Evolutionary conservation across 2,329 filamentous ascomycete genomes (phyloP).

Genomic region (Pseudopithomyces chartarum): DNA sequence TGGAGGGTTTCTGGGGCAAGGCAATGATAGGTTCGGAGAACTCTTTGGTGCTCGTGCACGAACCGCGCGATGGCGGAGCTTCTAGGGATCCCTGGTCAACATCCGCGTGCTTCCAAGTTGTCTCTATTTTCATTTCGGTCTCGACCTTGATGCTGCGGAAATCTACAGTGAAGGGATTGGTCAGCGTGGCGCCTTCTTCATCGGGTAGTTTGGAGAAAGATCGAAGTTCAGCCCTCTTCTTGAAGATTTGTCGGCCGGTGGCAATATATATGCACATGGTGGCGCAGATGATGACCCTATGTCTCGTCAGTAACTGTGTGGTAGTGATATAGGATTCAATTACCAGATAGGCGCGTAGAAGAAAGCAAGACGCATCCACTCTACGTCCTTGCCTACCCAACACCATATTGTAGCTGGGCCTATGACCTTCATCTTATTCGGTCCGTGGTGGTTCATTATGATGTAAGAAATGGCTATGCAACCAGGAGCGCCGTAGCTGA

Average conservation of each 20-base stretch:
- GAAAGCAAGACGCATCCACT: constrained; percentile 71
- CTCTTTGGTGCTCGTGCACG: constrained; percentile 35
- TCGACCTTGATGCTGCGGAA: constrained; percentile 56
- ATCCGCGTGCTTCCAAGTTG: constrained; percentile 50
- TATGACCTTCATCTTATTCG: constrained; percentile 64
- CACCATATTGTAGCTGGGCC: constrained; percentile 82
- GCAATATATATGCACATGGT: constrained; percentile 70
- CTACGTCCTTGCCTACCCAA: constrained; percentile 72
- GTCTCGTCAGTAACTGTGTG: constrained; percentile 12
- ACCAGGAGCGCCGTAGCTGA: constrained; percentile 76
- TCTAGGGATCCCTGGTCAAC: constrained; percentile 13
- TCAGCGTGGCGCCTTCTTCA: constrained; percentile 25
- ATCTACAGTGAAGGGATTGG: constrained; percentile 51
- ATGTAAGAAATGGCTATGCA: constrained; percentile 70
- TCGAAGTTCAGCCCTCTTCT: constrained; percentile 63
- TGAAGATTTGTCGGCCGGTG: constrained; percentile 70
- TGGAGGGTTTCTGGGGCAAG: background rate
- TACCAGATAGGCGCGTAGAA: constrained; percentile 78
- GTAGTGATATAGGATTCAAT: constrained; percentile 2
- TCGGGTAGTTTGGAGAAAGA: constrained; percentile 21
- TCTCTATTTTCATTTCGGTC: constrained; percentile 67
- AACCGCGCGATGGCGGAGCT: constrained; percentile 26
- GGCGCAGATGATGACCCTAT: constrained; percentile 59
- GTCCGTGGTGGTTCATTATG: constrained; percentile 61
- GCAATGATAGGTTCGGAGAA: constrained; percentile 7